Base-by-base conservation (phyloP, 1,139 yeast genomes). In the Yamadazyma kanchanaburiensis region DNA sequence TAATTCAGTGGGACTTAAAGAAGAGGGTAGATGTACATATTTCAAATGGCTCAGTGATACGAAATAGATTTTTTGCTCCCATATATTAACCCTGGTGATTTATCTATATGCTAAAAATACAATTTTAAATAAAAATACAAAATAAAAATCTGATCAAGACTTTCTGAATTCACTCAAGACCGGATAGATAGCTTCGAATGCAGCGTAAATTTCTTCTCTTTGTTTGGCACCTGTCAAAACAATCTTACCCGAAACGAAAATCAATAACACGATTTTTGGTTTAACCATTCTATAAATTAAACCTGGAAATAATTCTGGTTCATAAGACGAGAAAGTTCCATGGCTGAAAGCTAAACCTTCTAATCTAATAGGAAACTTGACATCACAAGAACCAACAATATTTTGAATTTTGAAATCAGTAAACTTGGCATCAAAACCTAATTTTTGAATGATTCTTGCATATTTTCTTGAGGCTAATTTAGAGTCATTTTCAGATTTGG, bases 171-270 rank as follows among this genome's bases (percentile, higher is more conserved):
- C 98, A 67, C 94, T 87, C 74, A 91, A 74, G 61, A 91, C 98
- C 31, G 98, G 98, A 61, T 91, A 91, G 37, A 91, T 91, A 42
- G 96, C 94, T 59, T 91, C 98, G 58, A 91, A 91, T 5, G 98
- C 98, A 46, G 89, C 95, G 58, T 91, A 91, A 45, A 91, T 91
- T 60, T 91, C 99, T 58, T 91, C 98, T 60, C 99, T 84, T 61
- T 91, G 97, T 60, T 91, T 91, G 19, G 99, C 99, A 70, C 99
- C 99, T 13, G 99, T 91, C 50, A 91, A 71, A 37, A 91, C 99
- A 63, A 91, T 91, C 61, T 94, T 91, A 26, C 99, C 99, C 21
- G 95, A 85, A 35, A 91, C 98, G 60, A 91, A 91, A 53, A 91
- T 89, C 64, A 91, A 74, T 55, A 91, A 67, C 37, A 91, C 99